These are phyloP conservation scores for Acanthamoeba triangularis DNA, from an alignment of 208 protist species.

Conservation along the genomic window DNA sequence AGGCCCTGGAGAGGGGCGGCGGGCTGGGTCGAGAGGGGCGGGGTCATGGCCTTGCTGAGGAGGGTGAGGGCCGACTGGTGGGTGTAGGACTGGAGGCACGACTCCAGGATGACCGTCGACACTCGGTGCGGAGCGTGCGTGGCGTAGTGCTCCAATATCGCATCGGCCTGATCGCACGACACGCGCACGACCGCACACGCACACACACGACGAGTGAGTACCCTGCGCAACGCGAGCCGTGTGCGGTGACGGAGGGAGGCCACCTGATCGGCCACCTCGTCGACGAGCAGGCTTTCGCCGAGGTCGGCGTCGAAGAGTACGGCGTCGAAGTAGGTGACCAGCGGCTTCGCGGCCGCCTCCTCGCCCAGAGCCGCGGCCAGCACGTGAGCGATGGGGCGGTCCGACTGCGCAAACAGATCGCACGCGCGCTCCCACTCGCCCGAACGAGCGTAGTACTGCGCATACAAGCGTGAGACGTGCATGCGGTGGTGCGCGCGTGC, in stretches of 20 bases:
- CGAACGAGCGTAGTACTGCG: slow-evolving; percentile 1
- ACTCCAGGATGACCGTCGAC: slow-evolving; percentile 44
- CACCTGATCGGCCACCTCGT: not conserved
- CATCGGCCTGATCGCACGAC: not conserved
- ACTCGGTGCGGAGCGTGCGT: slow-evolving; percentile 6
- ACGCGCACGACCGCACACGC: not conserved
- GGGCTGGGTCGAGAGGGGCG: too few species aligned
- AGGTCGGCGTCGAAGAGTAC: slow-evolving; percentile 44
- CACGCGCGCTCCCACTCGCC: slow-evolving; percentile 15
- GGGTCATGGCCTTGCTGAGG: slow-evolving; percentile 46
- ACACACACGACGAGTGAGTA: too few species aligned
- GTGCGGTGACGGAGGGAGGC: not conserved
- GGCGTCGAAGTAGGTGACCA: slow-evolving; percentile 8
- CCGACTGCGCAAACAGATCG: slow-evolving; percentile 31
- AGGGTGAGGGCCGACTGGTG: not conserved
- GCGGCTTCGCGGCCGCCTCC: not conserved
- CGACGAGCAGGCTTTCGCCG: not conserved
- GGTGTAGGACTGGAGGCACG: slow-evolving; percentile 53
- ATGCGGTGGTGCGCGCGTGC: too few species aligned
- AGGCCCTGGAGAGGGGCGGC: too few species aligned
- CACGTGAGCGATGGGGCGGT: slow-evolving; percentile 15
- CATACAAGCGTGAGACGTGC: not conserved
- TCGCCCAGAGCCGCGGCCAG: not conserved
- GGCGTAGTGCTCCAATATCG: slow-evolving; percentile 63
- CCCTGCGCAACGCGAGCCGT: too few species aligned